Base-by-base conservation (phyloP, 495 filamentous ascomycete species). In the Collariella sp. region DNA sequence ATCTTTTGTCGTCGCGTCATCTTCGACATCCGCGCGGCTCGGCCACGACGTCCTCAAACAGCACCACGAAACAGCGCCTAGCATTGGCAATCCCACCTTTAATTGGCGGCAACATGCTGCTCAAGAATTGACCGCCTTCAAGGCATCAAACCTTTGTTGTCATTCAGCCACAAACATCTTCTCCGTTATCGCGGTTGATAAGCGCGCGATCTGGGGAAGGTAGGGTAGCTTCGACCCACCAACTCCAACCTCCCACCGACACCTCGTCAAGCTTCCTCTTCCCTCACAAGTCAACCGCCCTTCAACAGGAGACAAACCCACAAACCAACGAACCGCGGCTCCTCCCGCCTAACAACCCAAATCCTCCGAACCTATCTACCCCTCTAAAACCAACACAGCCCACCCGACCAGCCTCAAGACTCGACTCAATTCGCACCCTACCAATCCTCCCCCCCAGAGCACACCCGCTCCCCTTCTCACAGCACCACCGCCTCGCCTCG, bases 381-480 rank as follows among this genome's bases (percentile, higher is more conserved):
- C 20, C n/a, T 23, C 19, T 23, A 6, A 15, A 46, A 46, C 43
- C 23, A 10, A n/a, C 10, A 6, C 3, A 45, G 23, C 18, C 42
- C 19, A 45, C 54, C 34, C 40, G 40, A 49, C 39, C 39, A 38
- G 41, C 40, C 43, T 44, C 51, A 22, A 22, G n/a, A 50, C 31
- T n/a, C 35, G n/a, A 24, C n/a, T 7, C 43, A 5, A 52, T 97
- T 97, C 71, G 91, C 91, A 24, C 91, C 91, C 29, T 97, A 97
- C 72, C 91, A 97, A 76, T 78, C 89, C 70, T 83, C 84, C 54
- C 84, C 86, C 12, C 89, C 89, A 20, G 88, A 91, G 75, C 75
- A 80, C 61, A 81, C 82, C 41, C 79, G 85, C 69, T 91, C 84
- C 15, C 88, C 82, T 49, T 26, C 48, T 4, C 76, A 74, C 59